phyloP scores from a whole-genome alignment of 768 basidiomycete genomes.

The Russula lepida region DNA sequence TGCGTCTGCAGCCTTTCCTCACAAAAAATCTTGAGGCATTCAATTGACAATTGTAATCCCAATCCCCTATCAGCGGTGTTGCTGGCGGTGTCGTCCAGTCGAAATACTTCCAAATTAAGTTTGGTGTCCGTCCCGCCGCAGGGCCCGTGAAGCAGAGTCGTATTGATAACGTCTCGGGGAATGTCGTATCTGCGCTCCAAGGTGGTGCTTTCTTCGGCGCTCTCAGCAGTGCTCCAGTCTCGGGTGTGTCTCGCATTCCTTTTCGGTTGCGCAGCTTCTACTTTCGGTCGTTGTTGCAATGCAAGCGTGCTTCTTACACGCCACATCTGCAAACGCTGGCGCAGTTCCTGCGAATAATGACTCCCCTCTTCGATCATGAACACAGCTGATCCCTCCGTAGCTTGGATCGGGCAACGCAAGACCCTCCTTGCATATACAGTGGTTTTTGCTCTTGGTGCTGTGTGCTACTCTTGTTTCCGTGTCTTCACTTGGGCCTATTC shows the following conservation, averaged over 20 bases:
- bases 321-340: background rate
- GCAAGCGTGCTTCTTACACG: no score
- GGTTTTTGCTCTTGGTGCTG: slow-evolving; percentile 67
- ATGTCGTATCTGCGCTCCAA: slow-evolving; percentile 82
- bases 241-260: slow-evolving; percentile 36
- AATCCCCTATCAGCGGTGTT: slow-evolving; percentile 38
- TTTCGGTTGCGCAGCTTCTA: background rate
- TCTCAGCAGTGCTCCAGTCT: slow-evolving; percentile 59
- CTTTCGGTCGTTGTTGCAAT: background rate
- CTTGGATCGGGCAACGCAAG: slow-evolving; percentile 54
- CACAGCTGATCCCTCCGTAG: slow-evolving; percentile 28
- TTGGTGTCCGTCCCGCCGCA: slow-evolving; percentile 44
- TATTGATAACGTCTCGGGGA: slow-evolving; percentile 56
- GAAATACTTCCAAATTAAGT: slow-evolving; percentile 50
- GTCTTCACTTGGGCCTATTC: background rate
- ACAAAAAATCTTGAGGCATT: background rate
- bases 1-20: slow-evolving; percentile 27
- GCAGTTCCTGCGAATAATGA: no score
- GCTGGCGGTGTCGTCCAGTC: slow-evolving; percentile 64
- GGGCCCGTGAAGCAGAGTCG: slow-evolving; percentile 34
- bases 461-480: slow-evolving; percentile 28
- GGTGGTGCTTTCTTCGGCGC: slow-evolving; percentile 88
- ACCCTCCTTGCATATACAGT: slow-evolving; percentile 53
- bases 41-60: background rate
- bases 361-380: background rate